Evolutionary conservation across 768 basidiomycete species (phyloP), one percentile per base, ranked within the genome.

Genomic region (Pleurotus ostreatus): DNA sequence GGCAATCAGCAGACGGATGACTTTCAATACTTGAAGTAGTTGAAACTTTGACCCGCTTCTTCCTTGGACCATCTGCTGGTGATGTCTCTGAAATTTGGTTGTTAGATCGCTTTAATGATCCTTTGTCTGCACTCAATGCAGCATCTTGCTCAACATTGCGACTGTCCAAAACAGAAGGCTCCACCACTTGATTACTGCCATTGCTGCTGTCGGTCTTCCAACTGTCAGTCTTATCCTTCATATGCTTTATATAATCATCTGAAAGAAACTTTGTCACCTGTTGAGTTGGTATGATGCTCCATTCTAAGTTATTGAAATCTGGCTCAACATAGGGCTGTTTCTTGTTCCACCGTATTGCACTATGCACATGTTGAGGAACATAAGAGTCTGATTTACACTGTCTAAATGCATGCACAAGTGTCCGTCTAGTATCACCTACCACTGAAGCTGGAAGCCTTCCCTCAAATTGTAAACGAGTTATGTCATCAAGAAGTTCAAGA

Each of bases 401-500:
- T 9, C 59, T 47, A 51, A 62, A 73, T 0, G 60, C 39, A 1
- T 46, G 7, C 12, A 72, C 64, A 3, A 70, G 18, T 0, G 60
- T 47, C 44, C 68, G 64, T 34, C 69, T 34, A 2, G 57, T 57
- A 8, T 57, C 39, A 0, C 64, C 67, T n/a, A 13, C 39, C 0
- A 70, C 56, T 2, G 13, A 18, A 3, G 26, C 15, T 2, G 62
- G 59, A 4, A 71, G 57, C 15, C 57, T 59, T 0, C 57, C 49
- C 3, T 61, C 18, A 56, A 65, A 73, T 25, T 52, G 25, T 11
- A 68, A 26, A 1, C 44, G 45, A 0, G 70, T 71, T 5, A 76
- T 70, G 15, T 71, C 68, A 64, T 74, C 70, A 3, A 75, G 58
- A 0, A 74, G 5, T 26, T 74, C 70, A 0, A 73, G 54, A 34